Evolutionary conservation across 75 land plant species (phyloP).

Genomic region (Larix kaempferi): DNA sequence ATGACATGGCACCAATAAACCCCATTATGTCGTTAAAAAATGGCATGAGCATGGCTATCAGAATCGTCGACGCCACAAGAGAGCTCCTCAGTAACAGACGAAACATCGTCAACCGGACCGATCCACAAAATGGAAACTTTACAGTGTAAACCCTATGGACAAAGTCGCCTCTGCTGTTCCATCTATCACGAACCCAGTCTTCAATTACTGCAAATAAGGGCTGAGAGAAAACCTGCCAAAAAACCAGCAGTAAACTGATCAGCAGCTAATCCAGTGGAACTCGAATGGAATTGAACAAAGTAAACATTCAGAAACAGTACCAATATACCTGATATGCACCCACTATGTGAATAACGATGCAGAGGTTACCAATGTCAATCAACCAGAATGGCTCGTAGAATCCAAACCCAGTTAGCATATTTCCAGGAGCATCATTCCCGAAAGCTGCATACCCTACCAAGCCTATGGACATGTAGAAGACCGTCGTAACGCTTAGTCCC

Average conservation of each 20-base stretch:
- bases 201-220: conserved; percentile 46
- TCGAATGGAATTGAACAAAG: background rate
- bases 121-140: conserved; percentile 8
- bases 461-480: conserved; percentile 27
- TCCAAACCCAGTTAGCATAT: conserved; percentile 19
- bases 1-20: background rate
- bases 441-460: conserved; percentile 33
- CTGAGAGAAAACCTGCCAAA: conserved; percentile 39
- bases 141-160: conserved; percentile 12
- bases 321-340: conserved; percentile 28
- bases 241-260: background rate
- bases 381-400: conserved; percentile 36
- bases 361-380: conserved; percentile 24
- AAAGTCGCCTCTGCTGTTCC: conserved; percentile 25
- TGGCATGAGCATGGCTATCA: background rate
- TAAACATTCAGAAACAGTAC: background rate
- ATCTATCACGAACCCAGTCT: conserved; percentile 15
- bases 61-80: background rate
- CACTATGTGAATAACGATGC: conserved; percentile 22
- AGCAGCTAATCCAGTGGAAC: conserved; percentile 13
- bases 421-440: conserved; percentile 24
- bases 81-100: background rate
- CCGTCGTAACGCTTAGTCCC: conserved; percentile 12
- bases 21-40: background rate
- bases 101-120: background rate